phyloP scores from a whole-genome alignment of 2,329 filamentous ascomycete genomes.

The Aspergillus sclerotialis region DNA sequence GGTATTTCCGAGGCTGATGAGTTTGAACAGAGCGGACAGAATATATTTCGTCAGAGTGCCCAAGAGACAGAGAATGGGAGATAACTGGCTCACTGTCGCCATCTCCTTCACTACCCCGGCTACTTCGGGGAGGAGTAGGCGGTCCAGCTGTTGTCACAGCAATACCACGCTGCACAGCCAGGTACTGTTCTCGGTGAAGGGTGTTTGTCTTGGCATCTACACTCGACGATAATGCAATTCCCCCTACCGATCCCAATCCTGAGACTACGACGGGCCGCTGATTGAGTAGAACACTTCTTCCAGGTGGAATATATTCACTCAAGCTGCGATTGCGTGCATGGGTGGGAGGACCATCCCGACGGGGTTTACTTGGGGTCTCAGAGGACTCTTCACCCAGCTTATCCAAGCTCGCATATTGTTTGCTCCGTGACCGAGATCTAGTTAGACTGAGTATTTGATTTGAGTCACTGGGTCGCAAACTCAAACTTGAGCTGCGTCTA shows the following conservation, averaged over 20 bases:
- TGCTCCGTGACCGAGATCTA: conserved; percentile 23
- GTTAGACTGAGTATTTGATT: conserved; percentile 25
- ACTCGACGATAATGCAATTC: conserved; percentile 43
- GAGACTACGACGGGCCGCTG: conserved; percentile 66
- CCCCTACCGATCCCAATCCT: conserved; percentile 44
- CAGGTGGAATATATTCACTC: conserved; percentile 79
- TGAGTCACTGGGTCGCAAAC: conserved; percentile 30
- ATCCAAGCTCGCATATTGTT: conserved; percentile 37
- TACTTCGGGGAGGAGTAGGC: conserved; percentile 77
- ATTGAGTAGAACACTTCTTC: conserved; percentile 55
- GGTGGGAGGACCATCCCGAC: conserved; percentile 18
- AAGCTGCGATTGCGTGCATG: conserved; percentile 73
- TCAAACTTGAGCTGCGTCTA: conserved; percentile 27
- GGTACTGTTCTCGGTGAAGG: conserved; percentile 70
- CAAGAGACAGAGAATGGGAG: conserved; percentile 11
- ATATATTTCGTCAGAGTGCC: conserved; percentile 53
- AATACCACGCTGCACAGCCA: conserved; percentile 72
- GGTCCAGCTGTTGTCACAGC: conserved; percentile 52
- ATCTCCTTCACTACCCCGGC: conserved; percentile 50
- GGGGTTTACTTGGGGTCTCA: conserved; percentile 15
- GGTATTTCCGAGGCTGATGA: conserved; percentile 67
- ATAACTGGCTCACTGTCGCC: conserved; percentile 36
- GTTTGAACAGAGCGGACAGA: conserved; percentile 61
- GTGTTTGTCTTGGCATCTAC: conserved; percentile 29
- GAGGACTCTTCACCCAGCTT: conserved; percentile 21